Evolutionary conservation across 768 basidiomycete species (phyloP), one percentile per base, ranked within the genome.

Genomic region (Tricholoma hemisulphureum): DNA sequence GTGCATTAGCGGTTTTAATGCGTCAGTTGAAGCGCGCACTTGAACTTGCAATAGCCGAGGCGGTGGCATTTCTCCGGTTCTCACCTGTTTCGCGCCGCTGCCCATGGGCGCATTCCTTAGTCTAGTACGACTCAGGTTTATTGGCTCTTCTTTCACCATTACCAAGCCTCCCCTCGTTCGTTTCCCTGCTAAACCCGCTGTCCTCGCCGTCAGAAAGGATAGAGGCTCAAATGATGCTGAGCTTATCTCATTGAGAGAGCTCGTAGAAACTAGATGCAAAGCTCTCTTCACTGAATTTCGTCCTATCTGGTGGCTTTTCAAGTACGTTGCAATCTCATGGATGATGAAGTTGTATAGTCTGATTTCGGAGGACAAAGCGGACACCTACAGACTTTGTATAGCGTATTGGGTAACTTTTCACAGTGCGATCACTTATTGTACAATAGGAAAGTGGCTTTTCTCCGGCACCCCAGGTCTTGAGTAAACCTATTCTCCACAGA

Each of bases 331-430:
- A 7, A 34, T 14, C 34, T 20, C 7, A n/a, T n/a, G n/a, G n/a
- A n/a, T n/a, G n/a, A n/a, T 49, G 10, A 28, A 20, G 16, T 28
- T 37, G 32, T 29, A 6, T 49, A 49, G 46, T 35, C 11, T 31
- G 26, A 37, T 41, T 16, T 45, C 18, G 4, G 23, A 21, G 29
- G 7, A 34, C 49, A 31, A 56, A 86, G 85, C 66, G 86, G 85
- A 3, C 85, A 89, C 67, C 61, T 87, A 9, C 86, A 88, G 61
- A 88, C 87, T 1, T 65, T 82, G 14, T 86, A 85, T 53, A 81
- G 80, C 53, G 83, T 84, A 1, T 28, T 83, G 5, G 86, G 84
- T 3, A 78, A 88, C 64, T 87, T 88, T 62, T 80, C 83, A 2
- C 79, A 78, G 57, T 72, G 74, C 31, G 83, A 88, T 67, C 71